Conservation (phyloP, 345 rosid species). For the Citrus mangshanensis region DNA sequence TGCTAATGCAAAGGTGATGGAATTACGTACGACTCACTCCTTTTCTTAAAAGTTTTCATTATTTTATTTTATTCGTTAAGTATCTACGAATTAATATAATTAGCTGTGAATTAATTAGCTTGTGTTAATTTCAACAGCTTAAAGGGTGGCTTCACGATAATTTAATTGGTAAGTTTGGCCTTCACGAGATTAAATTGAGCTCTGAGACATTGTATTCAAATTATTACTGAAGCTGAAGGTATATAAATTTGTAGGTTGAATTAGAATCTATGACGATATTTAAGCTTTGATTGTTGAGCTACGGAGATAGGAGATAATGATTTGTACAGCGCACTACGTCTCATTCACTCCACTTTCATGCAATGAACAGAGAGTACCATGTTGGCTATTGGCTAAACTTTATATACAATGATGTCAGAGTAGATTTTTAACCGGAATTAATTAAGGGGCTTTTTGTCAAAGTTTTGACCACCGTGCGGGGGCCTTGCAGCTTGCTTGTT, state of each 20-base stretch:
- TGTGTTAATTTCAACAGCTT: not conserved
- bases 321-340: too few species aligned
- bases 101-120: not conserved
- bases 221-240: not conserved
- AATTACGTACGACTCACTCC: slow-evolving; percentile 48
- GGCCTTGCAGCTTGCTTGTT: not conserved
- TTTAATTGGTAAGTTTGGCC: not conserved
- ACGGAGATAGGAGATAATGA: too few species aligned
- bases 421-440: too few species aligned
- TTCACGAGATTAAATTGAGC: not conserved
- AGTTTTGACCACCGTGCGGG: too few species aligned
- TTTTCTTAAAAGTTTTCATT: slow-evolving; percentile 46
- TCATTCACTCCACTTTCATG: too few species aligned
- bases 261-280: too few species aligned
- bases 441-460: too few species aligned
- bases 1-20: slow-evolving; percentile 45
- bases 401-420: too few species aligned
- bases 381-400: not conserved
- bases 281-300: not conserved
- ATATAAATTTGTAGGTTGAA: too few species aligned
- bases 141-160: not conserved
- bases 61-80: slow-evolving; percentile 10
- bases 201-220: not conserved
- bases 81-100: not conserved
- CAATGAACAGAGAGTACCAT: too few species aligned